Base-by-base conservation (phyloP, 108 stramenopile genomes). In the Conticribra guillardii region DNA sequence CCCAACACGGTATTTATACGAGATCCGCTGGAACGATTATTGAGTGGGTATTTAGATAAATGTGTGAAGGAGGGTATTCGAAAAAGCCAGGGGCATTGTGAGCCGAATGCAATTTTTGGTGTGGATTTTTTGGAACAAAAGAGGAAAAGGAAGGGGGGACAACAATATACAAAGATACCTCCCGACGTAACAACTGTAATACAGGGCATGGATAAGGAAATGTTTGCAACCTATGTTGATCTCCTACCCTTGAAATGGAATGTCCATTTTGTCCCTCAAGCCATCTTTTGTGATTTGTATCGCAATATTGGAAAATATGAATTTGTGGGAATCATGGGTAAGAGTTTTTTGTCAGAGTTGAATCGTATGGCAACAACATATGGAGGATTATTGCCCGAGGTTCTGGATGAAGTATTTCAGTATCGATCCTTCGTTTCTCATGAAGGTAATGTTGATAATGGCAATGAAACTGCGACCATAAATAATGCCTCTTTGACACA, bases 21-120 rank as follows among this genome's bases (percentile, higher is more conserved):
- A 7, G 88, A 89, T 74, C 88, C 88, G 3, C 46, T 86, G 49
- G 88, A 89, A 46, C 64, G 88, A n/a, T 74, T 85, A n/a, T 47
- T 89, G 23, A 67, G 63, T 51, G 88, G 64, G 23, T 88, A 77
- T 68, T 54, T 89, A 17, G 85, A 89, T 50, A 88, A 88, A 31
- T 88, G 84, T 49, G 71, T 61, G 24, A 70, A 76, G 23, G 51
- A 59, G 15, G 33, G 23, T 50, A 26, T 67, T n/a, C 55, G 78
- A 3, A 48, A 15, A 54, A 46, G 29, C 21, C 72, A 82, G 51
- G 76, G 76, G 0, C 81, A 82, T 47, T 82, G 81, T 47, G 76
- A 78, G 30, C 81, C 81, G 18, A 76, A 82, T 24, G 34, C n/a
- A 15, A 62, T 75, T 0, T 82, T 82, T 44, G 75, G 54, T 9